Evolutionary conservation across 495 filamentous ascomycete genomes (phyloP), one percentile per base, ranked within the genome.

Genomic region (Thozetella sp.): DNA sequence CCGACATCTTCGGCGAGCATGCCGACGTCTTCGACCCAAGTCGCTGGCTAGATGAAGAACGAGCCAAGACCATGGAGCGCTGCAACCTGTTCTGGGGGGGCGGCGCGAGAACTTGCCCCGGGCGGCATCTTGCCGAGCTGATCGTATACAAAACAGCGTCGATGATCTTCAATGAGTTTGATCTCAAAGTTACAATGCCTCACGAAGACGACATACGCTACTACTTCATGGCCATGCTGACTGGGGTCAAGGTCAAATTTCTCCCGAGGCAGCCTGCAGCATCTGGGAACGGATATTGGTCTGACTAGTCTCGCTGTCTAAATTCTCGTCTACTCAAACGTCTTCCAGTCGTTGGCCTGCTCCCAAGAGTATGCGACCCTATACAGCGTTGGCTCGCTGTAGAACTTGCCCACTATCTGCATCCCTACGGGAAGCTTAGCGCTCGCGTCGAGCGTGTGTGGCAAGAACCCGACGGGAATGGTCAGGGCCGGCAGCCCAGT

Each of bases 91-190:
- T 72, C 25, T 92, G 89, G 74, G 87, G 89, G 12, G 86, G 82
- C 0, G 89, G 89, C n/a, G 75, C 76, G 3, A 71, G 89, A 34
- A 81, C 84, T 2, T 92, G 89, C 68, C 88, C 90, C 56, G 89
- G 89, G 2, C 82, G 83, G 58, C 87, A 90, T 59, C 76, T 91
- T 51, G 82, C 82, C 24, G 75, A 86, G 67, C 61, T 91, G 66
- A 82, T 91, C 62, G 76, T 91, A 17, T 79, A 81, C 56, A 91
- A 90, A 69, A 66, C 88, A 2, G 79, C 90, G 9, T 82, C 86
- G 11, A 81, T 78, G n/a, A 70, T 91, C 51, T 67, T 89, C 51
- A 75, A 76, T 13, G 74, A 79, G 54, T 92, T 90, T 65, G 83
- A 87, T 3, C 58, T 77, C 15, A 55, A 71, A 53, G 56, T 77